Conservation (phyloP, 2,329 filamentous ascomycete species). For the Ophiostoma triangulosporum region DNA sequence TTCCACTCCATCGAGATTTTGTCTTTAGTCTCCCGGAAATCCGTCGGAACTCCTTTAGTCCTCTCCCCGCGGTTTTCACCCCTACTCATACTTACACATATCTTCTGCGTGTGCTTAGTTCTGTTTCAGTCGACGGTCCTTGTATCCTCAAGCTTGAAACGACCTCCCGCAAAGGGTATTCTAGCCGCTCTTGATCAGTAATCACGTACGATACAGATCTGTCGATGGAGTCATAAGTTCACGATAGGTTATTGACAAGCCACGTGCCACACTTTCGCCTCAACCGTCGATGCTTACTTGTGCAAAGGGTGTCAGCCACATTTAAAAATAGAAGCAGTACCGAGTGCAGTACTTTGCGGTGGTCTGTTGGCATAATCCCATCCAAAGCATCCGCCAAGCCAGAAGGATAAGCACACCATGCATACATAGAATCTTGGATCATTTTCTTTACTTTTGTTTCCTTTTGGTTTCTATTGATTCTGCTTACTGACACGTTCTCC, state of each 20-base stretch:
- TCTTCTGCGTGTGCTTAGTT: too few relatives aligned
- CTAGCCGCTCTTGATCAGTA: too few relatives aligned
- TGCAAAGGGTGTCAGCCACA: background rate
- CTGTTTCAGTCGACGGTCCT: too few relatives aligned
- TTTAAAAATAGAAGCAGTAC: background rate
- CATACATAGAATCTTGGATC: background rate
- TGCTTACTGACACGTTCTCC: background rate
- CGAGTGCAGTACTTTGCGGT: background rate
- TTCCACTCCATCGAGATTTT: too few relatives aligned
- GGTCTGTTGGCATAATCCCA: background rate
- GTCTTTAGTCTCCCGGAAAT: too few relatives aligned
- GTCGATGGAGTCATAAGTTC: too few relatives aligned
- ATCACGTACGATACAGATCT: too few relatives aligned
- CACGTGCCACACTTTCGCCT: too few relatives aligned
- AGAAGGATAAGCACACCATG: background rate
- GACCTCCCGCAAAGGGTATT: background rate
- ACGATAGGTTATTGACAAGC: too few relatives aligned
- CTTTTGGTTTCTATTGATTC: background rate
- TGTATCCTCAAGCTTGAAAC: background rate
- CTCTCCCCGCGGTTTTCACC: too few relatives aligned
- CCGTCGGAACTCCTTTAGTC: too few relatives aligned
- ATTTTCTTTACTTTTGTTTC: background rate
- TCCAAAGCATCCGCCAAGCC: background rate
- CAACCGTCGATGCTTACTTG: background rate
- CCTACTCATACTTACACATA: too few relatives aligned